Conservation (phyloP, 2,329 filamentous ascomycete genomes). For the Phoma sp. region DNA sequence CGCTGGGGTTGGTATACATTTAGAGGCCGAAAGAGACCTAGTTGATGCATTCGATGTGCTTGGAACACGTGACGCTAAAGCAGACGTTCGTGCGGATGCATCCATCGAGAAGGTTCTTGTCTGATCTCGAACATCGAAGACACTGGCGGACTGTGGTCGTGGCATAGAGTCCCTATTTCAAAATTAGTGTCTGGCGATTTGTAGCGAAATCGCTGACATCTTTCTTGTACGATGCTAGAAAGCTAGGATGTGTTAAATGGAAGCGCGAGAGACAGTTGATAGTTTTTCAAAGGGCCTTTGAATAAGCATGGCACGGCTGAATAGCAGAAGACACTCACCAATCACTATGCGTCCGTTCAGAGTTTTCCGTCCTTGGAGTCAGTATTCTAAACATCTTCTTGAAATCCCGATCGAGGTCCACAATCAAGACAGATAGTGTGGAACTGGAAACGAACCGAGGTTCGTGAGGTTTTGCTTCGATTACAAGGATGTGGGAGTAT, state of each 20-base stretch:
- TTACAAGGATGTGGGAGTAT: not conserved
- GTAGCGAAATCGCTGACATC: not conserved
- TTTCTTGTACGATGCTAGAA: not conserved
- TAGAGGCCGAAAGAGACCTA: not conserved
- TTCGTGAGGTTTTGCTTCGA: not conserved
- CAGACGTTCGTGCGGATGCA: not conserved
- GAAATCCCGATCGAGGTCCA: not conserved
- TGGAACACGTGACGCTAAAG: not conserved
- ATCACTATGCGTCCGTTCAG: not conserved
- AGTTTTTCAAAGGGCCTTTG: not conserved
- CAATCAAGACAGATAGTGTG: not conserved
- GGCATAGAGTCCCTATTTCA: not conserved
- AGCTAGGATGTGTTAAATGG: not conserved
- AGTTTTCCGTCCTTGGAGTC: not conserved
- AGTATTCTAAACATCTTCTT: slow-evolving; percentile 2
- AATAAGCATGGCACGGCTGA: not conserved
- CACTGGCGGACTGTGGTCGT: not conserved
- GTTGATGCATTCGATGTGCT: not conserved
- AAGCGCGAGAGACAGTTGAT: not conserved
- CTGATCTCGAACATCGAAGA: not conserved
- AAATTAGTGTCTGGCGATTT: not conserved
- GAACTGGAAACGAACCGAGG: not conserved
- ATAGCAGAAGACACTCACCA: not conserved
- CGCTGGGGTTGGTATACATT: not conserved
- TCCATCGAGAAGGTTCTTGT: not conserved